Conservation (phyloP, 768 basidiomycete species). For the Leccinum aurantiacum region DNA sequence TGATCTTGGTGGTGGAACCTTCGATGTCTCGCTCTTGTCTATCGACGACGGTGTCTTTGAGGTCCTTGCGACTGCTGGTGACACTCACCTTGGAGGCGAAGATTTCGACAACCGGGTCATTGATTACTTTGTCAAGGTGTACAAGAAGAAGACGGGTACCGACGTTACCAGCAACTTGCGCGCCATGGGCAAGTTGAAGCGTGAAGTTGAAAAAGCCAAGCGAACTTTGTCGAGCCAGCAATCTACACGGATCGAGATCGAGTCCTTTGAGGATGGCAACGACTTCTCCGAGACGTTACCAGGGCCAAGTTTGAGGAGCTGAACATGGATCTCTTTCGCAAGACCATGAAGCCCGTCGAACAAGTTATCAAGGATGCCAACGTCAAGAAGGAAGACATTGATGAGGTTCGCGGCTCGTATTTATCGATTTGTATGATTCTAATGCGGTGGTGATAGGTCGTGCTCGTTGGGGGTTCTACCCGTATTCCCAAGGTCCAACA, state of each 20-base stretch:
- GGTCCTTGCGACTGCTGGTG: slow-evolving; percentile 88
- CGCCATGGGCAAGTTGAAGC: slow-evolving; percentile 88
- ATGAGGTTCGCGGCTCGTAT: slow-evolving; percentile 59
- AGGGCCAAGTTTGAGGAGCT: slow-evolving; percentile 99
- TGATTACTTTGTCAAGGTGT: slow-evolving; percentile 83
- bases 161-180: slow-evolving; percentile 78
- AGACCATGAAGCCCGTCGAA: slow-evolving; percentile 99
- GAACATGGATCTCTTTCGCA: slow-evolving; percentile 98
- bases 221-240: slow-evolving; percentile 91
- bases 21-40: slow-evolving; percentile 95
- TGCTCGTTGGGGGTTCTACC: slow-evolving; percentile 95
- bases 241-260: slow-evolving; percentile 89
- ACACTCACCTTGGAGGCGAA: slow-evolving; percentile 94
- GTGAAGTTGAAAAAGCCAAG: slow-evolving; percentile 93
- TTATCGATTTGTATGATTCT: not conserved
- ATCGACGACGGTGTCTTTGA: slow-evolving; percentile 94
- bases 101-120: slow-evolving; percentile 95
- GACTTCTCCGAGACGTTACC: slow-evolving; percentile 95
- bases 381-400: slow-evolving; percentile 96
- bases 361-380: slow-evolving; percentile 98
- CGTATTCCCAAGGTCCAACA: slow-evolving; percentile 99
- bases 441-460: slow-evolving; percentile 45
- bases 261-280: slow-evolving; percentile 93
- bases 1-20: slow-evolving; percentile 98
- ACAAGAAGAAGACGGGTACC: slow-evolving; percentile 91